Evolutionary conservation across 2,329 filamentous ascomycete genomes (phyloP).

Genomic region (Malbranchea zuffiana): DNA sequence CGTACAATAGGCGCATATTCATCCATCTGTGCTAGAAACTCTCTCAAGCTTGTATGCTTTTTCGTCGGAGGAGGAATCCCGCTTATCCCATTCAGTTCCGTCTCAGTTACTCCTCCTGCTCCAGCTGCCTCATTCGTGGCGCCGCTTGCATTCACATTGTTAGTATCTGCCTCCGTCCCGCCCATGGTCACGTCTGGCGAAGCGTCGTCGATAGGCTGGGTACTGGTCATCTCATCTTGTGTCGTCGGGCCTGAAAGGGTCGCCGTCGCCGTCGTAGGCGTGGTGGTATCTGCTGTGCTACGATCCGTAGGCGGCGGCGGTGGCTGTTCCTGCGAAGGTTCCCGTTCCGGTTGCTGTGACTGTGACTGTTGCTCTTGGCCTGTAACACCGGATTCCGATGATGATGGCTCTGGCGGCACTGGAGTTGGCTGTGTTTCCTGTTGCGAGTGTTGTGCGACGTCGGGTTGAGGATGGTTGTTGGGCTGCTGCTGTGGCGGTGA

Average conservation of each 20-base stretch:
- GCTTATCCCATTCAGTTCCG: conserved; percentile 37
- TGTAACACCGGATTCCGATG: conserved; percentile 12
- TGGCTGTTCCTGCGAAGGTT: conserved; percentile 1
- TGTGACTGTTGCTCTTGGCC: conserved; percentile 8
- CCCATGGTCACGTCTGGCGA: conserved; percentile 14
- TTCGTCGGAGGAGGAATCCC: conserved; percentile 52
- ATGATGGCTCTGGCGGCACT: conserved; percentile 13
- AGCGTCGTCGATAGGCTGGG: neutral
- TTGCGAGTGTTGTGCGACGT: conserved; percentile 15
- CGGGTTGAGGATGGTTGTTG: conserved; percentile 12
- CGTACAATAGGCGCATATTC: conserved; percentile 93
- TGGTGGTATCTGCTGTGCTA: neutral
- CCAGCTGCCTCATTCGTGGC: conserved; percentile 14
- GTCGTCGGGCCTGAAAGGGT: neutral
- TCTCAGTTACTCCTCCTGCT: conserved; percentile 12
- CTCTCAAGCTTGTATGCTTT: conserved; percentile 84
- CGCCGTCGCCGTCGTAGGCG: conserved; percentile 1
- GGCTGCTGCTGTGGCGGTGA: conserved; percentile 18
- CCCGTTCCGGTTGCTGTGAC: conserved; percentile 3
- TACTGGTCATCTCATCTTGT: neutral
- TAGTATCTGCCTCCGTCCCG: conserved; percentile 12
- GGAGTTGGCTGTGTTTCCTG: conserved; percentile 18
- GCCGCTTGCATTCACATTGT: conserved; percentile 15
- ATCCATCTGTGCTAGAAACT: conserved; percentile 94
- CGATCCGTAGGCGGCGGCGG: neutral